Evolutionary conservation across 192 early-diverging fungal species (phyloP).

Genomic region (Chytriomyces sp.): DNA sequence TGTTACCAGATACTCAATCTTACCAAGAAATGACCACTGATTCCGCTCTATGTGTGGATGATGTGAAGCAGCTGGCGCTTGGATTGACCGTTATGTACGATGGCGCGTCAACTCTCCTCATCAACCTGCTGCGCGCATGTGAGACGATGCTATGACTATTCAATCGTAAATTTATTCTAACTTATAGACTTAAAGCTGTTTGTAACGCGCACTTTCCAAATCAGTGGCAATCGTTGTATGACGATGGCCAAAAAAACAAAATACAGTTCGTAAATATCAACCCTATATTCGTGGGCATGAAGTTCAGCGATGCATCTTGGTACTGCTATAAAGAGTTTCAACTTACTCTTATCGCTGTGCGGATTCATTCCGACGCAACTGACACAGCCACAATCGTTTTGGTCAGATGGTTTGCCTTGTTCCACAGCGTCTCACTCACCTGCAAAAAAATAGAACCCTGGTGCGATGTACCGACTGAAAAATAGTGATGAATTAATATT

Average conservation of each 20-base stretch:
- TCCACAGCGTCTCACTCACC: neutral
- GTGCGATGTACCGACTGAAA: conserved; percentile 50
- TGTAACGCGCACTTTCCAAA: conserved; percentile 24
- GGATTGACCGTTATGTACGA: conserved; percentile 33
- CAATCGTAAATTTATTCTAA: neutral
- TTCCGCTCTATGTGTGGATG: conserved; percentile 47
- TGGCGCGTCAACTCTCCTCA: conserved; percentile 59
- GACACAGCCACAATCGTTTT: neutral
- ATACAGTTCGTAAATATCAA: conserved; percentile 57
- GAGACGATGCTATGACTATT: neutral
- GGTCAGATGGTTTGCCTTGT: neutral
- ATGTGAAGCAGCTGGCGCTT: conserved; percentile 47
- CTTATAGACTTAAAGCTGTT: conserved; percentile 12
- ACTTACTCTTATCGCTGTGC: conserved; percentile 41
- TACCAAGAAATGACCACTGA: conserved; percentile 60
- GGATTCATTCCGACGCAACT: neutral
- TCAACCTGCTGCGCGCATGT: conserved; percentile 63
- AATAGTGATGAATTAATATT: conserved; percentile 54
- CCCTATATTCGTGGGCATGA: conserved; percentile 57
- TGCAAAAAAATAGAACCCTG: conserved; percentile 62
- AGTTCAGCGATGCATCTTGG: conserved; percentile 63
- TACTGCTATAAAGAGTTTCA: conserved; percentile 44
- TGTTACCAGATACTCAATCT: conserved; percentile 62
- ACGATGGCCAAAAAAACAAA: conserved; percentile 69
- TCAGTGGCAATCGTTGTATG: conserved; percentile 73